These are phyloP conservation scores for Colletotrichum neosansevieriae DNA, from an alignment of 2,329 filamentous ascomycete genomes.

Conservation along the genomic window DNA sequence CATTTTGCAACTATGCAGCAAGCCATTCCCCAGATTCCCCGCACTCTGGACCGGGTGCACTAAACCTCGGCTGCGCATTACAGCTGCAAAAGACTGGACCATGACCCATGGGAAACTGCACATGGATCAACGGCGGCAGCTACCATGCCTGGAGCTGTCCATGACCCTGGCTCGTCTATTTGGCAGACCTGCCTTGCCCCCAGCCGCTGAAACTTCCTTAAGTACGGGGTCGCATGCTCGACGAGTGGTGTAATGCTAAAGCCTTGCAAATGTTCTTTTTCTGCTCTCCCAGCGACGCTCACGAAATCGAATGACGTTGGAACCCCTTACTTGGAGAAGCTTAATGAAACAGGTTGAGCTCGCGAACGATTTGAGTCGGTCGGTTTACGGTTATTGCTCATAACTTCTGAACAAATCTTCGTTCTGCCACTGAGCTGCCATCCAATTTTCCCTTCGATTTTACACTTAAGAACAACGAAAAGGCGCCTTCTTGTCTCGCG, in stretches of 20 bases:
- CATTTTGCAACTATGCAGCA: background rate
- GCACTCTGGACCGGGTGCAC: slow-evolving; percentile 20
- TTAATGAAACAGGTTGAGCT: background rate
- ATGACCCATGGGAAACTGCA: background rate
- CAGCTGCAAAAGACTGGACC: slow-evolving; percentile 6
- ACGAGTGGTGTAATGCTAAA: background rate
- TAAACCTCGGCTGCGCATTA: slow-evolving; percentile 35
- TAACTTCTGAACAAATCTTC: background rate
- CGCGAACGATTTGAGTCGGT: background rate
- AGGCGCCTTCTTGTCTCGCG: background rate
- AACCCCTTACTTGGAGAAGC: background rate
- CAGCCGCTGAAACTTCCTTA: slow-evolving; percentile 18
- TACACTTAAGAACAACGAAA: background rate
- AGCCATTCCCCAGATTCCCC: slow-evolving; percentile 25
- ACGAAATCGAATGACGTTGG: background rate
- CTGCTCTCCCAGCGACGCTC: background rate
- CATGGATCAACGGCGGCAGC: slow-evolving; percentile 16
- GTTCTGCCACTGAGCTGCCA: slow-evolving; percentile 16
- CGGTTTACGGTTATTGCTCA: background rate
- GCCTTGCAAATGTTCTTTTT: background rate
- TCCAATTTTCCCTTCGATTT: background rate
- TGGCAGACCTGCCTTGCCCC: background rate
- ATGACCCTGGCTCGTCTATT: slow-evolving; percentile 20
- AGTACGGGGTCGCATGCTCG: slow-evolving; percentile 18
- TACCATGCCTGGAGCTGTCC: slow-evolving; percentile 1